phyloP scores from a whole-genome alignment of 805 yeast genomes.

The Torulaspora franciscae region DNA sequence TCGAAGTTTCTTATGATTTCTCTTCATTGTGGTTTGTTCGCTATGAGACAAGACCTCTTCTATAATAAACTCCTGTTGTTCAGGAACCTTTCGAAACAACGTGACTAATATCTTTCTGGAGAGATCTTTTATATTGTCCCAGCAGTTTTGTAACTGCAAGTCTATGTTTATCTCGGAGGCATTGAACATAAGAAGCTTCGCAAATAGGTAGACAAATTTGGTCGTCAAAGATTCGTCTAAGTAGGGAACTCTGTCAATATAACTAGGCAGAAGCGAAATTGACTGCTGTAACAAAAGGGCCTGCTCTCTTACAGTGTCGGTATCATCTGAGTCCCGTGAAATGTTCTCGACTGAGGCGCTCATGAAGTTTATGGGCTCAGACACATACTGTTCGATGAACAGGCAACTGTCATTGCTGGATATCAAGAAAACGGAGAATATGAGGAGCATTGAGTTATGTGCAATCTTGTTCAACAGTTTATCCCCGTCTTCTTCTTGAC shows the following conservation, averaged over 20 bases:
- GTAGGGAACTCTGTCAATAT: constrained; percentile 21
- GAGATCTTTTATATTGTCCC: constrained; percentile 21
- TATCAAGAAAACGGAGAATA: constrained; percentile 41
- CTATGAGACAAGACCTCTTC: constrained; percentile 54
- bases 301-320: constrained; percentile 12
- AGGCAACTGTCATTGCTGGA: constrained; percentile 42
- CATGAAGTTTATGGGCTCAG: constrained; percentile 40
- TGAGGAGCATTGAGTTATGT: constrained; percentile 35
- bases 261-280: constrained; percentile 21
- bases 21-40: constrained; percentile 46
- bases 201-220: constrained; percentile 50
- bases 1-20: constrained; percentile 29
- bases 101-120: constrained; percentile 31
- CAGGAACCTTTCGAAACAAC: constrained; percentile 40
- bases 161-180: constrained; percentile 11
- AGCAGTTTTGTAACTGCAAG: constrained; percentile 15
- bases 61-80: constrained; percentile 57
- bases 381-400: constrained; percentile 43
- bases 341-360: constrained; percentile 30
- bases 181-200: constrained; percentile 25
- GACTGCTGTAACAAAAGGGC: constrained; percentile 19
- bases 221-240: constrained; percentile 53
- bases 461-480: constrained; percentile 27
- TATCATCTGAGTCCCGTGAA: constrained; percentile 29
- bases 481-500: constrained; percentile 1